Evolutionary conservation across 257 asterid genomes (phyloP).

Genomic region (Solanum piurae): DNA sequence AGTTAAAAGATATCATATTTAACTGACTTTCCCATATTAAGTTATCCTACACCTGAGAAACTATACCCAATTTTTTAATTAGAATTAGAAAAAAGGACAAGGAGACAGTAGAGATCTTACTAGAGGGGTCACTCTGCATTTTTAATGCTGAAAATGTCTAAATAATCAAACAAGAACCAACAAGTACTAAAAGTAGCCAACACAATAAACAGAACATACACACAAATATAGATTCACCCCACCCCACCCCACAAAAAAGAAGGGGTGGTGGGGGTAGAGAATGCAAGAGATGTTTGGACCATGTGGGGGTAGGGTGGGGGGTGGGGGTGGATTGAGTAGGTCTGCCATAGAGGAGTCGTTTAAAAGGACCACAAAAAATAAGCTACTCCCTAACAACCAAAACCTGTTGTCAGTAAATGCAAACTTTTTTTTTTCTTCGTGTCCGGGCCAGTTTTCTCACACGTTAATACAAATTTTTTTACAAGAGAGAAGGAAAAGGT

Average conservation of each 20-base stretch:
- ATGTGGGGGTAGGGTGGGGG: not conserved
- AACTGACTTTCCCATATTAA: not conserved
- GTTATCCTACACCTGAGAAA: not conserved
- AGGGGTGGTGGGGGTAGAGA: conserved; percentile 2
- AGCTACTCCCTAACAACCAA: conserved; percentile 14
- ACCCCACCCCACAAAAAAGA: not conserved
- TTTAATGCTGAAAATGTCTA: not conserved
- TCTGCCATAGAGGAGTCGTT: conserved; percentile 24
- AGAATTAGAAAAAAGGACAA: not conserved
- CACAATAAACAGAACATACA: not conserved
- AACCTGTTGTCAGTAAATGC: conserved; percentile 25
- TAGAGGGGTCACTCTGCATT: not conserved
- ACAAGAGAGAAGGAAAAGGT: not conserved
- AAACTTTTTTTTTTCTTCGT: not conserved
- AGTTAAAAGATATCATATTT: not conserved
- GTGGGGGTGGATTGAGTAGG: conserved; percentile 19
- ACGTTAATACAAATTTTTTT: too few relatives aligned
- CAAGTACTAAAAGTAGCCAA: not conserved
- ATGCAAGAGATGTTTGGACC: not conserved
- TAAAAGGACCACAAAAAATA: conserved; percentile 34
- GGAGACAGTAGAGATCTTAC: not conserved
- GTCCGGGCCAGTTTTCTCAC: fast-evolving
- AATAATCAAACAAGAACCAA: not conserved
- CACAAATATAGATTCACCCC: not conserved
- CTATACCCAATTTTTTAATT: not conserved